phyloP scores from a whole-genome alignment of 2,329 filamentous ascomycete genomes.

The Aspergillus piperis region DNA sequence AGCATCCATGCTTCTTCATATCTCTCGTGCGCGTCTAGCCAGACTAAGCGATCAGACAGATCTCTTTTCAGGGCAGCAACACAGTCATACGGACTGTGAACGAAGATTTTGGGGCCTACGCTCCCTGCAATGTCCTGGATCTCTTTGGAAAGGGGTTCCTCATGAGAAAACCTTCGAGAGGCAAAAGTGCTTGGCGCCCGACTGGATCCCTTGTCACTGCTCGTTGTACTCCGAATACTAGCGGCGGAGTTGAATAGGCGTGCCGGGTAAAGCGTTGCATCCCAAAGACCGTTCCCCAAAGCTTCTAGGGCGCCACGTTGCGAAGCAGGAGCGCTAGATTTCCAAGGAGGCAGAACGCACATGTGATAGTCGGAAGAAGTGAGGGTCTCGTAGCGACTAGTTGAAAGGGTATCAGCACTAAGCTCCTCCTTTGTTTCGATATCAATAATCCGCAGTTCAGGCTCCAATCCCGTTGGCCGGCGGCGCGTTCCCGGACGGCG shows the following conservation, averaged over 20 bases:
- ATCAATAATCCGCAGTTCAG: constrained; percentile 89
- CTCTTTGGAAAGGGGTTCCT: constrained; percentile 41
- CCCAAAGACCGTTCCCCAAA: constrained; percentile 76
- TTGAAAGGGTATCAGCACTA: constrained; percentile 80
- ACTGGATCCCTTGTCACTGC: constrained; percentile 57
- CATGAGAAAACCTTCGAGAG: constrained; percentile 54
- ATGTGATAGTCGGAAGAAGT: constrained; percentile 91
- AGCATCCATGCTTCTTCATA: constrained; percentile 89
- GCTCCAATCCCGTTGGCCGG: constrained; percentile 76
- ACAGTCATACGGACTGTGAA: constrained; percentile 95
- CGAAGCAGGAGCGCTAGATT: constrained; percentile 63
- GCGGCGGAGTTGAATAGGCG: constrained; percentile 84
- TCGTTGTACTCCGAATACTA: constrained; percentile 65
- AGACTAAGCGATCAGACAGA: constrained; percentile 78
- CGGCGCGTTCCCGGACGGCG: constrained; percentile 67
- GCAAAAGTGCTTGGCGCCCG: constrained; percentile 53
- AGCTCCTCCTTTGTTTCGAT: constrained; percentile 78
- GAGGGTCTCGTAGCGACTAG: constrained; percentile 83
- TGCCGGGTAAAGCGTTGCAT: constrained; percentile 83
- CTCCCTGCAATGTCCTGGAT: constrained; percentile 53
- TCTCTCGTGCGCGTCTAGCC: constrained; percentile 78
- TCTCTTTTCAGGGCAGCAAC: constrained; percentile 89
- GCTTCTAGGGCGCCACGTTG: constrained; percentile 76
- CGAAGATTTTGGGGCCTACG: constrained; percentile 77
- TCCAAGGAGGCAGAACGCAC: constrained; percentile 75